Percentiles rank a stretch among this genome's conserved stretches.
Conservation (phyloP, 2,329 filamentous ascomycete genomes). For the Sporothrix globosa region DNA sequence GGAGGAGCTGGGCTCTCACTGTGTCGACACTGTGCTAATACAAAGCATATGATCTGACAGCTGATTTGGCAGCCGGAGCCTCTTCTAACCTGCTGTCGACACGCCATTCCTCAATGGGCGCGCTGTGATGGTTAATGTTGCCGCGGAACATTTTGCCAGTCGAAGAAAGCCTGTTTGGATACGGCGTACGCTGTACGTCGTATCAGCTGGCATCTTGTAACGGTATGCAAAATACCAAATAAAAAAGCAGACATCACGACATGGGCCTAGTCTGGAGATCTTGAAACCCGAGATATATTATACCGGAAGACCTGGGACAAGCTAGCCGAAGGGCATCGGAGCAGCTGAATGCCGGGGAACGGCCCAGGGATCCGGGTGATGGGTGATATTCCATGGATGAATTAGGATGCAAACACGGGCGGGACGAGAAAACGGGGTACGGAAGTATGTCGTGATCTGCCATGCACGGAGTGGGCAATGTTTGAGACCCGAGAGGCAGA, state of each 20-base stretch:
- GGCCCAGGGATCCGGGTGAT: conserved; percentile 3
- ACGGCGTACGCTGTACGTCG: too few relatives aligned
- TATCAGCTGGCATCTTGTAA: neutral
- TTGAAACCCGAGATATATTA: neutral
- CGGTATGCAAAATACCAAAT: neutral
- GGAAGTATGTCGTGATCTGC: neutral
- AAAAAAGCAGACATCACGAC: neutral
- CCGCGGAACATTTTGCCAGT: neutral
- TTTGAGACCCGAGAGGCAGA: neutral
- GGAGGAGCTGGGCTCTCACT: neutral
- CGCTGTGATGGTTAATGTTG: neutral
- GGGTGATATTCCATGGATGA: neutral
- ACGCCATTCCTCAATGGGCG: conserved; percentile 17
- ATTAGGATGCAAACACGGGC: neutral
- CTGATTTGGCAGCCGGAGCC: neutral
- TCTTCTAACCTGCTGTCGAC: neutral
- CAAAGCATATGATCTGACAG: conserved; percentile 10
- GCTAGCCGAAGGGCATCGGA: neutral
- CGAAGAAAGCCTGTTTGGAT: neutral
- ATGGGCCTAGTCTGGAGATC: neutral
- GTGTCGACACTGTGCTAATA: conserved; percentile 20
- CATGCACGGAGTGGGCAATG: neutral
- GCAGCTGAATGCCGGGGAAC: conserved; percentile 20
- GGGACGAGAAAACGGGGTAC: neutral
- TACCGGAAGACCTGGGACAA: neutral